Evolutionary conservation across 1,284 basidiomycete species (phyloP).

Genomic region (Ustilago curta): DNA sequence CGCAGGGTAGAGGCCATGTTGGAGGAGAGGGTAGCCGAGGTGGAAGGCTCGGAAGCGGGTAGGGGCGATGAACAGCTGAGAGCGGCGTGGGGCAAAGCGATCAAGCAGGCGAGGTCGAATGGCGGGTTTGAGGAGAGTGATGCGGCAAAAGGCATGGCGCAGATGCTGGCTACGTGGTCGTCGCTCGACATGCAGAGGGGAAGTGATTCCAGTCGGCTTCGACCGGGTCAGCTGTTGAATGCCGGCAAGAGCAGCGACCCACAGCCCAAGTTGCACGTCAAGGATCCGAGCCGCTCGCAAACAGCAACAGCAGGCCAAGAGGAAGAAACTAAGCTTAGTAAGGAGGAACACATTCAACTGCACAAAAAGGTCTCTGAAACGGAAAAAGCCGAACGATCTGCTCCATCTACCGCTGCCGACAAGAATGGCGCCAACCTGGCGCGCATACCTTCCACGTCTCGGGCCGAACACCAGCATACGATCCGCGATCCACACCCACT

Average conservation of each 20-base stretch:
- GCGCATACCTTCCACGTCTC: constrained; percentile 12
- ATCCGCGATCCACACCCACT: constrained; percentile 74
- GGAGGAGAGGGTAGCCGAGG: constrained; percentile 56
- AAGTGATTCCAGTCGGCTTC: constrained; percentile 29
- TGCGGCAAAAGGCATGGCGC: constrained; percentile 8
- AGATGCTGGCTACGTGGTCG: constrained; percentile 22
- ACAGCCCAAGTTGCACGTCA: constrained; percentile 6
- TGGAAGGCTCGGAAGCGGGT: constrained; percentile 40
- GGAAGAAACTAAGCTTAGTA: constrained; percentile 27
- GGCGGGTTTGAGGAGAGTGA: constrained; percentile 18
- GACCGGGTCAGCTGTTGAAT: constrained; percentile 17
- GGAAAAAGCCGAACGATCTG: constrained; percentile 27
- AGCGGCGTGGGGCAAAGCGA: constrained; percentile 49
- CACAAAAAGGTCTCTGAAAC: constrained; percentile 33
- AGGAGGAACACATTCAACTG: constrained; percentile 37
- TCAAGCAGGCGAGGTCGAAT: constrained; percentile 15
- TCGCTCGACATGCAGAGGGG: constrained; percentile 45
- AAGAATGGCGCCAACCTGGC: constrained; percentile 2
- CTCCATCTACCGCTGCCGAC: constrained; percentile 1
- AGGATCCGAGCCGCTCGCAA: constrained; percentile 8
- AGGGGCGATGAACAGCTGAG: constrained; percentile 32
- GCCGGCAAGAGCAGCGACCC: not conserved
- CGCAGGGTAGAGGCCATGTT: constrained; percentile 52
- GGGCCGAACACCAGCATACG: constrained; percentile 21
- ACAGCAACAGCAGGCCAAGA: not conserved